These are phyloP conservation scores for Talaromyces marneffei DNA, from an alignment of 2,329 filamentous ascomycete genomes.

Conservation along the genomic window DNA sequence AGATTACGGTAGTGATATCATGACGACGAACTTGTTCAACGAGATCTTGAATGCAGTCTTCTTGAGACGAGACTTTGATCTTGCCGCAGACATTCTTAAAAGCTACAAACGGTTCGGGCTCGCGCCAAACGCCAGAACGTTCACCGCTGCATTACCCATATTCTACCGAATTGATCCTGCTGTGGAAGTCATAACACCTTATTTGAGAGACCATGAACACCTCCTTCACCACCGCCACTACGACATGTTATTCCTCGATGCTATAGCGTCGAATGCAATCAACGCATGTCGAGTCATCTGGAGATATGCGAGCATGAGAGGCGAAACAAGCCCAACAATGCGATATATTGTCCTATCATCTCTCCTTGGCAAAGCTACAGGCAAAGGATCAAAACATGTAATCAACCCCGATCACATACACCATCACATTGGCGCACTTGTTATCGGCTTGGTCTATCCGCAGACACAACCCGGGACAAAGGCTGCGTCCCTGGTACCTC, in stretches of 20 bases:
- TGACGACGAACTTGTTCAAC: slow-evolving; percentile 31
- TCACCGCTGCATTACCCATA: slow-evolving; percentile 27
- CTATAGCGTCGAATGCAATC: slow-evolving; percentile 32
- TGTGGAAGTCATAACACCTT: slow-evolving; percentile 7
- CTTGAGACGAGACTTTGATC: slow-evolving; percentile 21
- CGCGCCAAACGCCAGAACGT: slow-evolving; percentile 21
- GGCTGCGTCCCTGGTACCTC: slow-evolving; percentile 18
- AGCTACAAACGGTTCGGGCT: slow-evolving; percentile 27
- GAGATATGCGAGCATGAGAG: slow-evolving; percentile 42
- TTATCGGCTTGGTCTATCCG: slow-evolving; percentile 27
- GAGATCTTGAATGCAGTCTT: slow-evolving; percentile 34
- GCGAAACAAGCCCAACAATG: slow-evolving; percentile 30
- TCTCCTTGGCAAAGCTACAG: slow-evolving; percentile 24
- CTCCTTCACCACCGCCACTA: slow-evolving; percentile 25
- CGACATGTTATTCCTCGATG: slow-evolving; percentile 38
- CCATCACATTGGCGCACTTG: slow-evolving; percentile 28
- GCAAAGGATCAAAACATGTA: slow-evolving; percentile 3
- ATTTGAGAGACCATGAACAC: slow-evolving; percentile 12
- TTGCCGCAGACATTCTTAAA: slow-evolving; percentile 27
- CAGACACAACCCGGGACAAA: slow-evolving; percentile 15
- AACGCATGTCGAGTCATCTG: slow-evolving; percentile 45
- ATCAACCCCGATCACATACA: slow-evolving; percentile 19
- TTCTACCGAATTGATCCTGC: slow-evolving; percentile 25
- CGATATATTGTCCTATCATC: slow-evolving; percentile 27
- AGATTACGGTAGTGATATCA: slow-evolving; percentile 33